These are phyloP conservation scores for Borovskyia barvae DNA, from an alignment of 208 protist species.

Conservation along the genomic window DNA sequence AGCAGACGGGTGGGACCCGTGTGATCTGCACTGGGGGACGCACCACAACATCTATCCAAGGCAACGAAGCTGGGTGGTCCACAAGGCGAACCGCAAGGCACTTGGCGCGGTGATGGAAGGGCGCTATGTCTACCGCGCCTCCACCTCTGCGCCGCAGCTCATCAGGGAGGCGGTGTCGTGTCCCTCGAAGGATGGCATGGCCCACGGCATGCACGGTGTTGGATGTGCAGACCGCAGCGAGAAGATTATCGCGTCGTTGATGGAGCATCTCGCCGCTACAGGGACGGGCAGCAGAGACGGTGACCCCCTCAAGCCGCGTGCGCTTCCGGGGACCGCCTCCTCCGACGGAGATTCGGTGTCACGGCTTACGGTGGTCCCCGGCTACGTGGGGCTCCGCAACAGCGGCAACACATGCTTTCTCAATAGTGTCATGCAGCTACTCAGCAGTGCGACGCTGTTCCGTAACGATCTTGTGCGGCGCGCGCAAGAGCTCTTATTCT, in stretches of 20 bases:
- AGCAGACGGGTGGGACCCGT: constrained; percentile 4
- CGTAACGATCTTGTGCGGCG: constrained; percentile 13
- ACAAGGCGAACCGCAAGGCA: background rate
- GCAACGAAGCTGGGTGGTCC: constrained; percentile 1
- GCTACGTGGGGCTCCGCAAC: constrained; percentile 53
- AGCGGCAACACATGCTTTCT: constrained; percentile 69
- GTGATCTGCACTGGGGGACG: constrained; percentile 12
- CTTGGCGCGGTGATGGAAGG: background rate
- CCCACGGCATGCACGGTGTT: background rate
- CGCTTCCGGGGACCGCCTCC: background rate
- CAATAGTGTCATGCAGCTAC: constrained; percentile 63
- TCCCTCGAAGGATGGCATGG: background rate
- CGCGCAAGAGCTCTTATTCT: constrained; percentile 15
- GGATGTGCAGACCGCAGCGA: too few relatives aligned
- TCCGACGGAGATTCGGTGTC: background rate
- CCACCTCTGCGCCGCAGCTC: constrained; percentile 1
- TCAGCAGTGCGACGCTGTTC: constrained; percentile 45
- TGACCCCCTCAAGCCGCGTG: background rate
- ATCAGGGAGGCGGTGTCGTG: background rate
- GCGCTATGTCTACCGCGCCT: background rate
- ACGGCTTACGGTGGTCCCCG: constrained; percentile 8
- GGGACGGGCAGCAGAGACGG: background rate
- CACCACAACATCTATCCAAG: constrained; percentile 8
- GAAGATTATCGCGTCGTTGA: background rate
- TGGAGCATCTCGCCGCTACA: background rate